Evolutionary conservation across 1,284 basidiomycete species (phyloP), one percentile per base, ranked within the genome.

Genomic region (Omphalotus olearius): DNA sequence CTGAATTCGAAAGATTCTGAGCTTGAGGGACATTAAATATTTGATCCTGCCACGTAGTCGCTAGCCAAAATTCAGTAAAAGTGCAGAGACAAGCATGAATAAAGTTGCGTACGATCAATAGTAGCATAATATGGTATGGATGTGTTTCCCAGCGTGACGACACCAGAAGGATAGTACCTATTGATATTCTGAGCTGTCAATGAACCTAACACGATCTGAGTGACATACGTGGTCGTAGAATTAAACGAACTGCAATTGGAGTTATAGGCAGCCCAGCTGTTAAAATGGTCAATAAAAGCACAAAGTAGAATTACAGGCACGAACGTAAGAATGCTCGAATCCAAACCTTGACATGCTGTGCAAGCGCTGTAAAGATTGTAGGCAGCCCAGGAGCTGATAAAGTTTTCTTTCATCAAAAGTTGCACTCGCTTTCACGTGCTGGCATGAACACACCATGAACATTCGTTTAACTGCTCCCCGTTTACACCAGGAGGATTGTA

Each of bases 311-410:
- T 25, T 7, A 33, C 2, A 6, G 14, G n/a, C 3, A 44, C 51
- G n/a, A 13, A 47, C 45, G 45, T 36, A 37, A 47, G 18, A 44
- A 47, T 37, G 17, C 45, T 47, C n/a, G 2, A 18, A 20, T 43
- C 23, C 3, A 50, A 16, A 44, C 41, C 45, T 17, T 53, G 51
- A 33, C 51, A 53, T 6, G 51, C 46, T 20, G 51, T 53, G 26
- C 51, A 53, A 14, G 51, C 45, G 40, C 51, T 53, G 23, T 48
- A 53, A 4, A 53, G 33, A 9, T 53, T 53, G 46, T 53, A 53
- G 16, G 51, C 51, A 28, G 51, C 51, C 51, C 51, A 53, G 16
- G 43, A 45, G 30, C 35, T 26, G 23, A 9, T 16, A 30, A 10
- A 13, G 30, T 13, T 23, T 23, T 23, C 23, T 5, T 3, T 44